A percentile compares a stretch with the other conserved stretches of the same genome.
These are phyloP conservation scores for Gynostemma pentaphyllum DNA, from an alignment of 306 rosid genomes.

Conservation along the genomic window DNA sequence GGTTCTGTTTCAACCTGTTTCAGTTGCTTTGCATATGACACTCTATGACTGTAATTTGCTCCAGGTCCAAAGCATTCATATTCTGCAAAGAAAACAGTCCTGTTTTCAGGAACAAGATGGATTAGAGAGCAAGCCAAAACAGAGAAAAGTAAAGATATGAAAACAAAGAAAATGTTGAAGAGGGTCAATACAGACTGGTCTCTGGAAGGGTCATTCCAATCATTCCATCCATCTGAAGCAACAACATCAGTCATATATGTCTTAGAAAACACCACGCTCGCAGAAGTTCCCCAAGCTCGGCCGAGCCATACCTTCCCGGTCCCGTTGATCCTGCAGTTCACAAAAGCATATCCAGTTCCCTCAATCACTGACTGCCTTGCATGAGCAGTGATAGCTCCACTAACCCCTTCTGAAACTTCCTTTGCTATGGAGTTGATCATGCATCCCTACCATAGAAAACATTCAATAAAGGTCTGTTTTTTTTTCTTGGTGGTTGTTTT, in stretches of 20 bases:
- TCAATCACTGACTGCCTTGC: conserved; percentile 37
- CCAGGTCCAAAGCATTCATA: conserved; percentile 48
- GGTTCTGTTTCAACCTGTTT: conserved; percentile 34
- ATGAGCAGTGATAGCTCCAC: conserved; percentile 72
- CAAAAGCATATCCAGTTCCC: conserved; percentile 57
- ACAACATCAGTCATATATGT: conserved; percentile 60
- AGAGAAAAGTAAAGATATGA: neutral
- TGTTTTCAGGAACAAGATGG: conserved; percentile 9
- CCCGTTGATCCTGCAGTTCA: conserved; percentile 63
- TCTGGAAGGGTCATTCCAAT: conserved; percentile 60
- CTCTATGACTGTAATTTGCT: conserved; percentile 39
- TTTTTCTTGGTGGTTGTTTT: neutral
- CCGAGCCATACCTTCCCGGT: conserved; percentile 80
- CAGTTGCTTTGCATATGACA: conserved; percentile 56
- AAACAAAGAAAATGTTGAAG: neutral
- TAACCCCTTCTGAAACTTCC: conserved; percentile 22
- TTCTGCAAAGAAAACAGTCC: conserved; percentile 66
- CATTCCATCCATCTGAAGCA: conserved; percentile 60
- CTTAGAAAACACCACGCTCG: conserved; percentile 47
- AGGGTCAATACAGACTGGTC: conserved; percentile 42
- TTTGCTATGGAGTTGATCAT: conserved; percentile 43
- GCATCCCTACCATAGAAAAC: conserved; percentile 32
- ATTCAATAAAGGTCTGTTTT: neutral
- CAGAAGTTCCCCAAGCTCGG: conserved; percentile 68
- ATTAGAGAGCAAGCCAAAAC: neutral